Percentiles rank a stretch among this genome's conserved stretches.
These are phyloP conservation scores for Geotrichum histeridarum DNA, from an alignment of 1,139 yeast species.

Conservation along the genomic window DNA sequence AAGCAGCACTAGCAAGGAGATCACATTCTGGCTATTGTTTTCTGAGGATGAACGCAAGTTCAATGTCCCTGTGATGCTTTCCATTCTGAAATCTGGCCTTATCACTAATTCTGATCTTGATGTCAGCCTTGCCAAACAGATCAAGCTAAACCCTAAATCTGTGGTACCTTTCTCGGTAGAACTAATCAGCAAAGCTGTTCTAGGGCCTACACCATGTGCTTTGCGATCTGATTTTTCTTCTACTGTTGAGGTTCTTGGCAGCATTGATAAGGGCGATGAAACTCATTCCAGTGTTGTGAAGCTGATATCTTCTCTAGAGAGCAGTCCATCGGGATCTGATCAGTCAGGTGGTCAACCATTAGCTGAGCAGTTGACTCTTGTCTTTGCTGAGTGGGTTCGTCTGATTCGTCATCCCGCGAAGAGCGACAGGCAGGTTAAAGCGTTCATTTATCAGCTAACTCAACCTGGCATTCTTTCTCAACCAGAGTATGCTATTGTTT, in stretches of 20 bases:
- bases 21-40: conserved; percentile 86
- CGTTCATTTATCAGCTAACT: conserved; percentile 63
- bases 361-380: conserved; percentile 61
- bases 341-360: conserved; percentile 6
- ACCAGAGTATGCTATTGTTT: conserved; percentile 57
- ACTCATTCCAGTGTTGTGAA: conserved; percentile 27
- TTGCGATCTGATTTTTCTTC: conserved; percentile 76
- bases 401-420: conserved; percentile 57
- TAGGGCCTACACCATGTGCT: conserved; percentile 60
- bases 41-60: conserved; percentile 85
- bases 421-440: conserved; percentile 50
- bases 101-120: conserved; percentile 80
- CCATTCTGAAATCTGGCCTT: conserved; percentile 69
- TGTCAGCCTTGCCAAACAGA: conserved; percentile 61
- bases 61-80: conserved; percentile 69
- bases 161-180: conserved; percentile 61
- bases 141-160: conserved; percentile 47
- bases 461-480: conserved; percentile 59
- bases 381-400: conserved; percentile 90
- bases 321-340: conserved; percentile 32
- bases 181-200: conserved; percentile 58
- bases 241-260: conserved; percentile 53
- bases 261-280: conserved; percentile 35
- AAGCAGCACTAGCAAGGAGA: conserved; percentile 85
- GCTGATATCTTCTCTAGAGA: conserved; percentile 31